Evolutionary conservation across 2,329 filamentous ascomycete genomes (phyloP).

Genomic region (Fusarium algeriense): DNA sequence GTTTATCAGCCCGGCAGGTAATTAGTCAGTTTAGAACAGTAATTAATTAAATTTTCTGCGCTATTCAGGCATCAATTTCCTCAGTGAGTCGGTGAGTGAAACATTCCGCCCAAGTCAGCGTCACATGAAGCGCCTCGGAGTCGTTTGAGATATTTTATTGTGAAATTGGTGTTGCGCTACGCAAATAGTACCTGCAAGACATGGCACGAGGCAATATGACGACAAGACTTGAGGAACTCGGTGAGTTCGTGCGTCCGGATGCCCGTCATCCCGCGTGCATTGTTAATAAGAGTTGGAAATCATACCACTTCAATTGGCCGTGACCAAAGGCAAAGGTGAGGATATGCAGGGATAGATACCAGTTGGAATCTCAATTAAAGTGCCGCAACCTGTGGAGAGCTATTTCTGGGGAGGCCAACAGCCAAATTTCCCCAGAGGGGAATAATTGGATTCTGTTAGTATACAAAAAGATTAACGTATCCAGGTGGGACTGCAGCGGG

Average conservation of each 20-base stretch:
- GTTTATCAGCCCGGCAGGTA: neutral
- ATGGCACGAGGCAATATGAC: neutral
- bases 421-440: neutral
- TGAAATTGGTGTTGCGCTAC: neutral
- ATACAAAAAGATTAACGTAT: neutral
- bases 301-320: slow-evolving; percentile 31
- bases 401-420: neutral
- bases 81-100: slow-evolving; percentile 1
- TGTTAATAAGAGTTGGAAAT: slow-evolving; percentile 16
- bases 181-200: neutral
- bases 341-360: neutral
- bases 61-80: neutral
- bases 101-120: neutral
- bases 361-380: neutral
- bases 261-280: slow-evolving; percentile 3
- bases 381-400: neutral
- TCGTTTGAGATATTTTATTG: neutral
- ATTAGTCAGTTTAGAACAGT: neutral
- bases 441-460: neutral
- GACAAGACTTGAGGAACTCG: neutral
- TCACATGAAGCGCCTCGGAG: neutral
- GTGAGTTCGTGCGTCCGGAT: neutral
- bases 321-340: neutral
- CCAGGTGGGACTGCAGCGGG: fast-evolving
- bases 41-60: neutral